A percentile compares a stretch with the other conserved stretches of the same genome.
These are phyloP conservation scores for Mycena leptocephala DNA, from an alignment of 768 basidiomycete species.

Conservation along the genomic window DNA sequence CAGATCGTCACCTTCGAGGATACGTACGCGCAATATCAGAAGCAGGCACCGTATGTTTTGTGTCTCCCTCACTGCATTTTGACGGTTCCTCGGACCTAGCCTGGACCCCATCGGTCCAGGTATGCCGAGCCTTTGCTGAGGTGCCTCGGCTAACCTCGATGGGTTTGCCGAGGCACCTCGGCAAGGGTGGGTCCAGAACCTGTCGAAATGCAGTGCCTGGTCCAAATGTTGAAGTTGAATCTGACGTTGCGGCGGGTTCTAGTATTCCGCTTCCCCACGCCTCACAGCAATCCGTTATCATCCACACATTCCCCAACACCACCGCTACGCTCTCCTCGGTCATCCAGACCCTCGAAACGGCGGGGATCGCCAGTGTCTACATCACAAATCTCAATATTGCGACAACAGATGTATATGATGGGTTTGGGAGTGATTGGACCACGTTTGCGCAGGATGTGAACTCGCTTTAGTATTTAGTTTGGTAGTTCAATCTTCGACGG, in stretches of 20 bases:
- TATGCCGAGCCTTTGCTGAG: background rate
- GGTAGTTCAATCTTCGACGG: too few species aligned
- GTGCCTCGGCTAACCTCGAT: too few species aligned
- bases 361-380: background rate
- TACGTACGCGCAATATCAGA: background rate
- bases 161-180: too few species aligned
- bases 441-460: conserved; percentile 7
- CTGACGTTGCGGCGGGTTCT: background rate
- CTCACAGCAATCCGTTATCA: conserved; percentile 16
- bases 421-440: conserved; percentile 5
- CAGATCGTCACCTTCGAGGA: conserved; percentile 23
- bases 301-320: background rate
- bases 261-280: conserved; percentile 9
- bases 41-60: conserved; percentile 11
- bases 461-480: too few species aligned
- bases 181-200: too few species aligned
- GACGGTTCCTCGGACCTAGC: too few species aligned
- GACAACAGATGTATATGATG: background rate
- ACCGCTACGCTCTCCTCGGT: background rate
- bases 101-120: too few species aligned
- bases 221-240: background rate
- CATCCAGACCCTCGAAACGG: background rate
- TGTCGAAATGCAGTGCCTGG: too few species aligned
- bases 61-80: background rate
- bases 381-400: conserved; percentile 6